Evolutionary conservation across 139 green algal species (phyloP).

Genomic region (Volvox reticuliferus): DNA sequence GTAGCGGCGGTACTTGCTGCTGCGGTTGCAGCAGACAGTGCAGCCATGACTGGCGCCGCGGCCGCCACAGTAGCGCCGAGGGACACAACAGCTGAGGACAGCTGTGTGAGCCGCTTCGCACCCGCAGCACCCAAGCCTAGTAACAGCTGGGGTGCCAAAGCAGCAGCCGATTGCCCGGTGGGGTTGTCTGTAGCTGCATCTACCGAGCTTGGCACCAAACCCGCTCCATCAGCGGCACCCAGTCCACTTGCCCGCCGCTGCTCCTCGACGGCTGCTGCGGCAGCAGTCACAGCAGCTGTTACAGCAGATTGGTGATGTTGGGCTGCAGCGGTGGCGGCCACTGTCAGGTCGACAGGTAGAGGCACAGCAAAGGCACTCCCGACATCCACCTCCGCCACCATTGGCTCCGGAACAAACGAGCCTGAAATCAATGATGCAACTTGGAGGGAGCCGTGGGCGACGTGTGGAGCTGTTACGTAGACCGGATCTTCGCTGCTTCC

Average conservation of each 20-base stretch:
- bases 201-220: not conserved
- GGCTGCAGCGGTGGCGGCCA: not conserved
- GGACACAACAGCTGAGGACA: conserved; percentile 18
- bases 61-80: conserved; percentile 15
- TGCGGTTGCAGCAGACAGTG: not conserved
- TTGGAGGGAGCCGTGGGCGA: not conserved
- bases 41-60: not conserved
- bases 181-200: not conserved
- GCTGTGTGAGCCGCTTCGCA: not conserved
- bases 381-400: not conserved
- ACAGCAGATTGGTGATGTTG: conserved; percentile 15
- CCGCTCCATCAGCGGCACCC: not conserved
- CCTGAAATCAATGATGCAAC: too few relatives aligned
- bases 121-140: not conserved
- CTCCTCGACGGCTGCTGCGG: not conserved
- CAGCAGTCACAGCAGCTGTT: conserved; percentile 6
- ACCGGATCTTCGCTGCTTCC: not conserved
- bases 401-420: too few relatives aligned
- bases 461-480: not conserved
- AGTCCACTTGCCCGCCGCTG: not conserved
- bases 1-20: not conserved
- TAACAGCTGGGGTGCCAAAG: not conserved
- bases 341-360: not conserved
- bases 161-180: not conserved
- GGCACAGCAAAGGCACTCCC: not conserved